Conservation (phyloP, 2,329 filamentous ascomycete species). For the Diaporthe helianthi region DNA sequence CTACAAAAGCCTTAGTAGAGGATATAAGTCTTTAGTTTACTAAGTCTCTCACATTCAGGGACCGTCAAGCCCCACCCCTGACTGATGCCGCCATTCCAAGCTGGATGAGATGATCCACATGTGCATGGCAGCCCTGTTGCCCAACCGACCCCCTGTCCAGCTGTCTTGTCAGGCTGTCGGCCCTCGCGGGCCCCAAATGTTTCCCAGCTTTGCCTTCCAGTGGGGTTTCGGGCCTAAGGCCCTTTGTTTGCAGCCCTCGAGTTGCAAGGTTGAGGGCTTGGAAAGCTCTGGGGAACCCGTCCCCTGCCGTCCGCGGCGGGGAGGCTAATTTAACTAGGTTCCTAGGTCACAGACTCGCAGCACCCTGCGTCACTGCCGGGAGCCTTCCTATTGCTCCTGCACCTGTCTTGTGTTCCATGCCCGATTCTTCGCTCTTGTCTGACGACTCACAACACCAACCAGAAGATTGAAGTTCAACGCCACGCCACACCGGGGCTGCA, state of each 20-base stretch:
- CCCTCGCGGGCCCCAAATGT: not conserved
- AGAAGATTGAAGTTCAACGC: not conserved
- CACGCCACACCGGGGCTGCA: not conserved
- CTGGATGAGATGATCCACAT: slow-evolving; percentile 22
- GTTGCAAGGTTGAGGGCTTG: not conserved
- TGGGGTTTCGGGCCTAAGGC: slow-evolving; percentile 4
- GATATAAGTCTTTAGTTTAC: no score
- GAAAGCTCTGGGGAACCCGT: slow-evolving; percentile 11
- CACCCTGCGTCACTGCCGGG: slow-evolving; percentile 21
- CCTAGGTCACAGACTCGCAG: slow-evolving; percentile 2
- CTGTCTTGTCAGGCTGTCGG: not conserved
- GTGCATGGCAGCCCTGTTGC: slow-evolving; percentile 20
- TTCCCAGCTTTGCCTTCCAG: slow-evolving; percentile 6
- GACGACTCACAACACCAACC: slow-evolving; percentile 6
- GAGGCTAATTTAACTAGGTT: slow-evolving; percentile 21
- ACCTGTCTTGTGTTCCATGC: not conserved
- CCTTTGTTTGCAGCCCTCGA: slow-evolving; percentile 20
- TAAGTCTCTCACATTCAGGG: not conserved
- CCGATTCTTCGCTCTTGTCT: not conserved
- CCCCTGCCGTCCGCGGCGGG: not conserved
- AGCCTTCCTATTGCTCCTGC: not conserved
- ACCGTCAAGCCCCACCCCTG: slow-evolving; percentile 2
- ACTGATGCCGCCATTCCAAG: slow-evolving; percentile 20
- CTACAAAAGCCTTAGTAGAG: no score
- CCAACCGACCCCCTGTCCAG: not conserved